phyloP scores from a whole-genome alignment of 73 alveolate species.

The Blepharisma japonicum region DNA sequence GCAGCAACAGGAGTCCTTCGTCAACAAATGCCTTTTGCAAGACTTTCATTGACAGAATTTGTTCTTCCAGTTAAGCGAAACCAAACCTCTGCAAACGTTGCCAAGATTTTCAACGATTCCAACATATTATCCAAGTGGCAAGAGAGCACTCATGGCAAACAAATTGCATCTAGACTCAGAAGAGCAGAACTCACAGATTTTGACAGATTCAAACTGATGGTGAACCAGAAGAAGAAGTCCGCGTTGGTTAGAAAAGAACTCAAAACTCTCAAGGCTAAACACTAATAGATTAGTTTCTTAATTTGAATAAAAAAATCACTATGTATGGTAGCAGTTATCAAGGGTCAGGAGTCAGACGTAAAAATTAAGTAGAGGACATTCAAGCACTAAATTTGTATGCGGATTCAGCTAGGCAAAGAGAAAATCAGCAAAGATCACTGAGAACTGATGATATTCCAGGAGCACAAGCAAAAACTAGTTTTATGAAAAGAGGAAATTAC shows the following conservation, averaged over 20 bases:
- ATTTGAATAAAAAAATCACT: too few species aligned
- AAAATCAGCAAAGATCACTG: too few species aligned
- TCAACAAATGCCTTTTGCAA: slow-evolving; percentile 63
- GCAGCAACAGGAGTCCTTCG: slow-evolving; percentile 76
- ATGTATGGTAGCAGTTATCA: too few species aligned
- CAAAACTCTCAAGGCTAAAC: slow-evolving; percentile 20
- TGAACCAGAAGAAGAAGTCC: slow-evolving; percentile 41
- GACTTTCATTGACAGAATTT: slow-evolving; percentile 66
- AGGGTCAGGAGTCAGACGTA: too few species aligned
- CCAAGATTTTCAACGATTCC: slow-evolving; percentile 33
- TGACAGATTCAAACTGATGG: slow-evolving; percentile 61
- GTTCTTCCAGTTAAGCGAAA: slow-evolving; percentile 59
- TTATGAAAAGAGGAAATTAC: too few species aligned
- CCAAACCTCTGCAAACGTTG: slow-evolving; percentile 21
- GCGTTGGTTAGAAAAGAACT: not conserved
- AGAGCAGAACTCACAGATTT: slow-evolving; percentile 63
- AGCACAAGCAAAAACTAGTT: too few species aligned
- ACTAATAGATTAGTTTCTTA: not conserved
- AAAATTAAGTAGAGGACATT: too few species aligned
- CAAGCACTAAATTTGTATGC: too few species aligned
- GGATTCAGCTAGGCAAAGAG: too few species aligned
- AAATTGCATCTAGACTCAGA: slow-evolving; percentile 41
- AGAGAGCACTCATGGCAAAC: slow-evolving; percentile 45
- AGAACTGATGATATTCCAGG: too few species aligned
- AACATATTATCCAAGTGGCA: slow-evolving; percentile 53